phyloP scores from a whole-genome alignment of 768 basidiomycete genomes.

The Cyclocybe cylindracea region DNA sequence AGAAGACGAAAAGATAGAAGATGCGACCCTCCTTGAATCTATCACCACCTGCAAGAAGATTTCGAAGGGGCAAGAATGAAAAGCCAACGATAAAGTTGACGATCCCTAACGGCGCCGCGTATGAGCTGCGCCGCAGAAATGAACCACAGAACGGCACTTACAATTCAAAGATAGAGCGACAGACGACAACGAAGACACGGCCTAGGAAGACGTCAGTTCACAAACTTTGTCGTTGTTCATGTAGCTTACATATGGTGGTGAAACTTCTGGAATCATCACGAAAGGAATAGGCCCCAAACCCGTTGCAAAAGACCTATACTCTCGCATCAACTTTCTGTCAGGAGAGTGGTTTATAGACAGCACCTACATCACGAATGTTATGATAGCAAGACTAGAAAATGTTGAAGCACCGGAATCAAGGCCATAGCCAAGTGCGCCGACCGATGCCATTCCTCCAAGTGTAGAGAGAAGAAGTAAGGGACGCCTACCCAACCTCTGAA shows the following conservation, averaged over 20 bases:
- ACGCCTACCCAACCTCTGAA: constrained; percentile 72
- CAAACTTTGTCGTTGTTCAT: background rate
- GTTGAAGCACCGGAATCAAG: constrained; percentile 60
- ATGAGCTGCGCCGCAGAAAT: background rate
- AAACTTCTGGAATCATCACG: constrained; percentile 88
- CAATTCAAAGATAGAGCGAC: constrained; percentile 74
- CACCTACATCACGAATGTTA: constrained; percentile 74
- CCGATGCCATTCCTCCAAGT: constrained; percentile 63
- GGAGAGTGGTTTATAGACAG: background rate
- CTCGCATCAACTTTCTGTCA: background rate
- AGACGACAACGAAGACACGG: constrained; percentile 80
- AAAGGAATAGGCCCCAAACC: constrained; percentile 94
- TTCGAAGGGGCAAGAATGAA: constrained; percentile 81
- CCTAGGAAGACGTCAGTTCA: constrained; percentile 37
- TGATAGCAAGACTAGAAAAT: constrained; percentile 71
- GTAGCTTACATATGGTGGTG: constrained; percentile 67
- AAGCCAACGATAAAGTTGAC: constrained; percentile 85
- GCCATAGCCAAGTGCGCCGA: constrained; percentile 68
- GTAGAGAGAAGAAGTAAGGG: constrained; percentile 69
- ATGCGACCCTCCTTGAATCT: constrained; percentile 76
- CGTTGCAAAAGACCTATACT: constrained; percentile 75
- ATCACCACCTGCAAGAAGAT: constrained; percentile 65
- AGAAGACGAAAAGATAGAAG: constrained; percentile 79
- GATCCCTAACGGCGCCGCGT: constrained; percentile 53
- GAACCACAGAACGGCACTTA: constrained; percentile 31